Conservation (phyloP, 495 filamentous ascomycete species). For the Mytilinidion resinicola region DNA sequence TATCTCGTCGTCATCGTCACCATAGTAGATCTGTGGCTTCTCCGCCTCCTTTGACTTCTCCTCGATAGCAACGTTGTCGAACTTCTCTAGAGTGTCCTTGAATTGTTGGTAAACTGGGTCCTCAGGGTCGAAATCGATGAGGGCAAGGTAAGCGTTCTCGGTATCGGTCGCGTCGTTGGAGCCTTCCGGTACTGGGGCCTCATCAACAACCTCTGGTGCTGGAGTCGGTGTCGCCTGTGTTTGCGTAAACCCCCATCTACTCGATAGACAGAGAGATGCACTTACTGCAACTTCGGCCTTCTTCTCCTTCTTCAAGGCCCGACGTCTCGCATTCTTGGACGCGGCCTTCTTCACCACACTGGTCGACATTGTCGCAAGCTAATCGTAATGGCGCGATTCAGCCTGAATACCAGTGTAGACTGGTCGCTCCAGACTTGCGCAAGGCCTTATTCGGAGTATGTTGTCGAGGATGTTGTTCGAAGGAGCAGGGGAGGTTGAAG, state of each 20-base stretch:
- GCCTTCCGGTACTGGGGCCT: neutral
- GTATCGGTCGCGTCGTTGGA: slow-evolving; percentile 29
- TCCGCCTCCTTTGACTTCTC: slow-evolving; percentile 61
- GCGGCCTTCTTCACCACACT: slow-evolving; percentile 19
- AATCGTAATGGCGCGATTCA: neutral
- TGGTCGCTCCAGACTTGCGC: no score
- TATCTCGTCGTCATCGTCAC: slow-evolving; percentile 80
- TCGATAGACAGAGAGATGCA: neutral
- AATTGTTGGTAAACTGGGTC: slow-evolving; percentile 79
- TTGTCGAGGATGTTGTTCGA: no score
- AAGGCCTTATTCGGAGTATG: no score
- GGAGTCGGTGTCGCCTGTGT: slow-evolving; percentile 9
- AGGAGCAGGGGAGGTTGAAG: no score
- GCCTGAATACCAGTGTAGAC: no score
- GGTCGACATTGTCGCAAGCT: slow-evolving; percentile 13
- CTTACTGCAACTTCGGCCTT: slow-evolving; percentile 21
- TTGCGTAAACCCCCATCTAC: slow-evolving; percentile 1
- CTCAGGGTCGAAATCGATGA: slow-evolving; percentile 47
- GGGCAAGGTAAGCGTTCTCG: slow-evolving; percentile 25
- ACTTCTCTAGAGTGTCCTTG: slow-evolving; percentile 71
- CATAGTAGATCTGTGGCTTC: slow-evolving; percentile 81
- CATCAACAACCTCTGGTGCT: slow-evolving; percentile 1
- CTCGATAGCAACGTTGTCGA: slow-evolving; percentile 48
- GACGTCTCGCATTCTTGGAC: slow-evolving; percentile 33
- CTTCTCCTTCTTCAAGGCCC: slow-evolving; percentile 27